phyloP scores from a whole-genome alignment of 257 asterid species.

The Solanum habrochaites region DNA sequence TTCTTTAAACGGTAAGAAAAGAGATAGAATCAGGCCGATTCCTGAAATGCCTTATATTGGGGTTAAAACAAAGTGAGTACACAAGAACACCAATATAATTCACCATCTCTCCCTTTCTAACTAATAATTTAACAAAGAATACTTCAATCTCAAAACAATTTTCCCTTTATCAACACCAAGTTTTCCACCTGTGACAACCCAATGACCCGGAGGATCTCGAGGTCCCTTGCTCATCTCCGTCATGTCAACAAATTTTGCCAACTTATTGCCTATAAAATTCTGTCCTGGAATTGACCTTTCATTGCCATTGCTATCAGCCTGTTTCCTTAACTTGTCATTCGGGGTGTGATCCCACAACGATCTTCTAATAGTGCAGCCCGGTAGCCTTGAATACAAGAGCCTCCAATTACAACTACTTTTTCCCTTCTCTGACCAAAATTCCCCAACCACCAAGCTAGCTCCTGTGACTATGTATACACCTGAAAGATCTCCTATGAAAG shows the following conservation, averaged over 20 bases:
- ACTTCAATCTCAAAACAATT: conserved; percentile 61
- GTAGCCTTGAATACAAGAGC: conserved; percentile 57
- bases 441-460: conserved; percentile 85
- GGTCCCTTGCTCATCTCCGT: conserved; percentile 65
- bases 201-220: conserved; percentile 68
- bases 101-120: background rate
- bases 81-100: conserved; percentile 1
- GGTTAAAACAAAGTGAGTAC: conserved; percentile 1
- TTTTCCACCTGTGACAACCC: conserved; percentile 87
- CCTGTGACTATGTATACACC: conserved; percentile 66
- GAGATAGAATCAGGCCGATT: no score
- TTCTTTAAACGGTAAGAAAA: no score
- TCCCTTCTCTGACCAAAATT: no score
- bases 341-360: conserved; percentile 66
- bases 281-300: conserved; percentile 37
- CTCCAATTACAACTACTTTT: no score
- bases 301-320: conserved; percentile 10
- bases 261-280: conserved; percentile 33
- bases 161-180: conserved; percentile 82
- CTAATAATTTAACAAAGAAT: conserved; percentile 73
- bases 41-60: background rate
- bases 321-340: conserved; percentile 25
- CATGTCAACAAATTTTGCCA: conserved; percentile 65
- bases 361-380: conserved; percentile 64
- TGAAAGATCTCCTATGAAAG: conserved; percentile 44